Percentiles rank a stretch among this genome's conserved stretches.
Evolutionary conservation across 73 alveolate species (phyloP).

Genomic region (Tetrahymena borealis): DNA sequence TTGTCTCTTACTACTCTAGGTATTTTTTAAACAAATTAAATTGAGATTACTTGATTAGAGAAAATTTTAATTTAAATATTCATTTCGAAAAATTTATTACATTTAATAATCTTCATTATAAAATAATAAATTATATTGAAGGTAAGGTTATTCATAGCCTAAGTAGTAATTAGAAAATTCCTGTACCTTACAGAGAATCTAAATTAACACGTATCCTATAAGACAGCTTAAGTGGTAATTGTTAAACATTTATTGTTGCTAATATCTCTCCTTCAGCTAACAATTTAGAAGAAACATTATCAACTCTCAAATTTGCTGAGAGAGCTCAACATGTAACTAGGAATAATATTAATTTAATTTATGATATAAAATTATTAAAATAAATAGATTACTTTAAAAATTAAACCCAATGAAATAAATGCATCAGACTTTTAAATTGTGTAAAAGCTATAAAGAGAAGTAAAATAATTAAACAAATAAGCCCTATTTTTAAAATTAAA

Average conservation of each 20-base stretch:
- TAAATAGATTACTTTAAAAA: slow-evolving; percentile 54
- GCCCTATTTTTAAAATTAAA: not conserved
- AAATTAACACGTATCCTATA: slow-evolving; percentile 76
- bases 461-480: not conserved
- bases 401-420: slow-evolving; percentile 59
- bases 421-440: slow-evolving; percentile 77
- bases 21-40: too few relatives aligned
- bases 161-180: slow-evolving; percentile 25
- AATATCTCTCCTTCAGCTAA: slow-evolving; percentile 71
- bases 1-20: slow-evolving; percentile 82
- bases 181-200: slow-evolving; percentile 83
- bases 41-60: too few relatives aligned
- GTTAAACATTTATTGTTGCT: slow-evolving; percentile 68
- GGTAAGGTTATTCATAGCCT: slow-evolving; percentile 10
- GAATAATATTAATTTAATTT: too few relatives aligned
- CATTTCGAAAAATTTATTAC: too few relatives aligned
- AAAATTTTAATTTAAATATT: too few relatives aligned
- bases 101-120: not conserved
- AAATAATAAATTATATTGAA: not conserved
- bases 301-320: slow-evolving; percentile 86
- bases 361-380: not conserved
- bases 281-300: slow-evolving; percentile 71
- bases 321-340: slow-evolving; percentile 53
- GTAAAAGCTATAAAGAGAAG: slow-evolving; percentile 63
- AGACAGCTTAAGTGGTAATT: slow-evolving; percentile 82